Evolutionary conservation across 2,329 filamentous ascomycete genomes (phyloP), one percentile per base, ranked within the genome.

Genomic region (Bipolaris zeicola): DNA sequence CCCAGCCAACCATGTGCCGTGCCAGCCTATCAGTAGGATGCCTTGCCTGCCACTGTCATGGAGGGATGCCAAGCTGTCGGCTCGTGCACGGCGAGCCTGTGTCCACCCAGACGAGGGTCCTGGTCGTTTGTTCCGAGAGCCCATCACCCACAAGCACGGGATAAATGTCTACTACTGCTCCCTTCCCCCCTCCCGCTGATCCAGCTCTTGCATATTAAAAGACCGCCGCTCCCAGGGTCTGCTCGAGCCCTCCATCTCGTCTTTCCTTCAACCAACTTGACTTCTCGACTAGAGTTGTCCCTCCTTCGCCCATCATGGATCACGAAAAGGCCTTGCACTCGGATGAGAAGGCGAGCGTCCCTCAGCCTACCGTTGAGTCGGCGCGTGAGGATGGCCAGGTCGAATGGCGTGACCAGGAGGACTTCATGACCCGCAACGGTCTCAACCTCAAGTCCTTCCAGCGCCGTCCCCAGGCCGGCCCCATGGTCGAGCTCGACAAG

Each of bases 371-470:
- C 48, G 53, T 63, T 52, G 61, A 60, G 45, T 56, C 57, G 24
- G 39, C 50, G 31, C 52, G 54, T 13, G 65, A 58, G 8, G 37
- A 63, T 20, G 47, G 26, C 18, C 31, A 13, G 31, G 4, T 3
- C 20, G 63, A 72, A 47, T 74, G 70, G 71, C 69, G 72, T 44
- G 62, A 70, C 0, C 50, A 64, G 50, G 71, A 73, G 60, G 61
- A 66, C 63, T 75, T 74, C 65, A 60, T 60, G 67, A 74, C 72
- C 60, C 70, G 72, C 24, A 75, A 75, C 58, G 72, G 73, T 56
- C 61, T 75, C 39, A 74, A 71, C 60, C 49, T 74, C 31, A 64
- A 59, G 61, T 75, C 73, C 16, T 75, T 74, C 66, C 60, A 69
- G 60, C 72, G 73, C 33, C 71, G 71, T 56, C 70, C 69, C 24